phyloP scores from a whole-genome alignment of 2,329 filamentous ascomycete species.

The Fusarium tanahbumbuense region DNA sequence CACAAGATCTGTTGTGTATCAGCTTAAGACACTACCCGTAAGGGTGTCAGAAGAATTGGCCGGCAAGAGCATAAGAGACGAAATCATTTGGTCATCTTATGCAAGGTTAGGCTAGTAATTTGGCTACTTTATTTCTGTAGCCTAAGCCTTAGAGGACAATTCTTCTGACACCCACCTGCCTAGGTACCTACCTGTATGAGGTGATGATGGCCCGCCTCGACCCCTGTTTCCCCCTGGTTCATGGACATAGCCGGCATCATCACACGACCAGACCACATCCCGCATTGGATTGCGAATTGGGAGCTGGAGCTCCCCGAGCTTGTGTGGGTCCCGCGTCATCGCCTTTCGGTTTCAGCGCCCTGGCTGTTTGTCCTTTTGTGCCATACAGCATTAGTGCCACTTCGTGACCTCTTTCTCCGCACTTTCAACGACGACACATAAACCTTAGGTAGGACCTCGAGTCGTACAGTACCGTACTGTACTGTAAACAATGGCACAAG shows the following conservation, averaged over 20 bases:
- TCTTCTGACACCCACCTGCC: no score
- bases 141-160: no score
- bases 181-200: constrained; percentile 13
- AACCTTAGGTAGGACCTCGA: constrained; percentile 1
- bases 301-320: constrained; percentile 47
- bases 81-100: no score
- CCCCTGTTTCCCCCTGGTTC: constrained; percentile 31
- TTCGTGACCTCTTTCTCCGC: constrained; percentile 42
- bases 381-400: constrained; percentile 17
- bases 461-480: background rate
- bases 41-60: no score
- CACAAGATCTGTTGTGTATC: background rate
- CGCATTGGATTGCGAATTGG: constrained; percentile 38
- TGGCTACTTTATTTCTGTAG: no score
- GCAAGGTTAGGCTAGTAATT: no score
- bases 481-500: background rate
- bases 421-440: constrained; percentile 32
- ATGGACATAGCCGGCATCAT: constrained; percentile 20
- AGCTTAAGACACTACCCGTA: background rate
- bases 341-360: constrained; percentile 10
- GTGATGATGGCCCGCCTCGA: constrained; percentile 17
- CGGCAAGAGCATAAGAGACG: no score
- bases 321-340: constrained; percentile 42
- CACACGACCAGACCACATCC: constrained; percentile 37
- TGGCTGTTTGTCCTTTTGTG: constrained; percentile 22